Evolutionary conservation across 352 stramenopile genomes (phyloP).

Genomic region (Phytophthora agathidicida): DNA sequence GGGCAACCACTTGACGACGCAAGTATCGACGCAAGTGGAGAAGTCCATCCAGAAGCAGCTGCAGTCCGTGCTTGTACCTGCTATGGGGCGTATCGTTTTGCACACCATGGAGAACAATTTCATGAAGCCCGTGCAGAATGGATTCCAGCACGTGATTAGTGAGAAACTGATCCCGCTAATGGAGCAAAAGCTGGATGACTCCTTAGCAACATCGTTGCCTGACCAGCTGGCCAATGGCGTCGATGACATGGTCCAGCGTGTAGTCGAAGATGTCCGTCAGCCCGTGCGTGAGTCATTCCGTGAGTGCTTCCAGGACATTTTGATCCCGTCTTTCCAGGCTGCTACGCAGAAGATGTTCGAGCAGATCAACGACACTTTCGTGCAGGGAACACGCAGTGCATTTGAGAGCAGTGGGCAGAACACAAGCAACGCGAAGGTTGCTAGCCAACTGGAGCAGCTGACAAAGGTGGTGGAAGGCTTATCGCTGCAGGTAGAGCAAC

Average conservation of each 20-base stretch:
- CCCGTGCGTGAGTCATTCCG: slow-evolving; percentile 86
- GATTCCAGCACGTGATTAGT: slow-evolving; percentile 77
- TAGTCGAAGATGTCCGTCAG: slow-evolving; percentile 81
- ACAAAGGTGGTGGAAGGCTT: slow-evolving; percentile 63
- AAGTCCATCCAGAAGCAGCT: slow-evolving; percentile 87
- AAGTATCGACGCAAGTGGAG: slow-evolving; percentile 74
- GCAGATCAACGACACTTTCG: slow-evolving; percentile 86
- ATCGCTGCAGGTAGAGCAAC: slow-evolving; percentile 66
- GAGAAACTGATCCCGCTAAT: slow-evolving; percentile 78
- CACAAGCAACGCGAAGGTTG: slow-evolving; percentile 64
- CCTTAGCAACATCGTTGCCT: slow-evolving; percentile 57
- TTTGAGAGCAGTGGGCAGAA: slow-evolving; percentile 65
- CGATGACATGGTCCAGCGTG: slow-evolving; percentile 72
- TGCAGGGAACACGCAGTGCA: slow-evolving; percentile 70
- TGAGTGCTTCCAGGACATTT: slow-evolving; percentile 86
- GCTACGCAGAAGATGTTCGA: slow-evolving; percentile 91
- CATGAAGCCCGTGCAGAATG: slow-evolving; percentile 84
- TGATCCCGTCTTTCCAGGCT: slow-evolving; percentile 87
- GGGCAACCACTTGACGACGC: slow-evolving; percentile 58
- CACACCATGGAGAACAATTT: slow-evolving; percentile 92
- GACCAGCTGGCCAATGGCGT: slow-evolving; percentile 69
- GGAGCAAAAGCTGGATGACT: slow-evolving; percentile 74
- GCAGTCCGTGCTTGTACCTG: slow-evolving; percentile 79
- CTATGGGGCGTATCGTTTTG: slow-evolving; percentile 86
- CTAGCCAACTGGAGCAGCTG: slow-evolving; percentile 66